Evolutionary conservation across 805 yeast genomes (phyloP), one percentile per base, ranked within the genome.

Genomic region (Monosporozyma servazzii): DNA sequence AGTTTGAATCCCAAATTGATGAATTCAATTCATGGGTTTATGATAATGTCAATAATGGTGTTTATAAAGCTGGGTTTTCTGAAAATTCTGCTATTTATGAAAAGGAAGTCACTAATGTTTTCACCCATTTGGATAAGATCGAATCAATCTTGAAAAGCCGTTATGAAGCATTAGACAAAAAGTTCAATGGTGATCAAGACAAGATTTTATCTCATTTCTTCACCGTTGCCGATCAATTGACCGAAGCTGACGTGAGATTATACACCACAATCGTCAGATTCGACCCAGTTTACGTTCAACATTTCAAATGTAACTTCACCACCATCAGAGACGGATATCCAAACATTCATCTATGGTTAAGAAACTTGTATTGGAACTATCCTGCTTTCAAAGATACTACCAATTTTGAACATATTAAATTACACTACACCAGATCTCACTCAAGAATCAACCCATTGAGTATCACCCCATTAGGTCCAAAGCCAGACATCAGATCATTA

Each of bases 201-300:
- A 50, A 59, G 15, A 58, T 65, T 23, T 45, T 63, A 39, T 25
- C 52, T 11, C 58, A 61, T 56, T 60, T 72, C 36, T 84, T 69
- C 63, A 67, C 89, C 48, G 62, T 81, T 9, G 91, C 90, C 5
- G 75, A 80, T 51, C 71, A 68, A 46, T 70, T 91, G 50, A 90
- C 97, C 1, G 96, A 91, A 71, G 95, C 95, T 6, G 99, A 91
- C 67, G 75, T 91, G 52, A 77, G 97, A 57, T 77, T 91, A 48
- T 91, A 72, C 71, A 81, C 96, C 23, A 91, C 98, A 2, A 82
- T 91, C 53, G 75, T 88, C 44, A 80, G 99, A 61, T 91, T 91
- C 62, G 98, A 91, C 67, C 86, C 95, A 1, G 95, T 89, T 21
- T 91, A 91, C 64, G 91, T 85, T 50, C 96, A 90, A 69, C 97